A percentile compares a stretch with the other conserved stretches of the same genome.
These are phyloP conservation scores for Cyberlindnera misumaiensis DNA, from an alignment of 805 yeast species.

Conservation along the genomic window DNA sequence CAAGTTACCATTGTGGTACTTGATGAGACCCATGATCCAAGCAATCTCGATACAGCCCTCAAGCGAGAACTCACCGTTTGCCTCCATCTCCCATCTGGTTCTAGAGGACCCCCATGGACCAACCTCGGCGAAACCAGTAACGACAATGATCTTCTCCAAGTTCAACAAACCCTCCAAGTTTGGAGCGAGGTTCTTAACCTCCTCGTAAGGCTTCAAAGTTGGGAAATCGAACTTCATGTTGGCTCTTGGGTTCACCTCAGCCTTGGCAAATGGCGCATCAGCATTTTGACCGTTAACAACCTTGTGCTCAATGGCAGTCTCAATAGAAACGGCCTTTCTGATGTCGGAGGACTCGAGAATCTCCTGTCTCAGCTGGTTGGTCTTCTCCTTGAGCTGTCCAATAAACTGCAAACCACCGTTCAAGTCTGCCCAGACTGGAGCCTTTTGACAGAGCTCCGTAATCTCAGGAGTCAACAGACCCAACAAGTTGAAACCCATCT, in stretches of 20 bases:
- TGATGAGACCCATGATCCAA: slow-evolving; percentile 98
- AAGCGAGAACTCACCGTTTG: slow-evolving; percentile 85
- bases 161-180: slow-evolving; percentile 87
- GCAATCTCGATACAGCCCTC: slow-evolving; percentile 99
- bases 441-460: slow-evolving; percentile 79
- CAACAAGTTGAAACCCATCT: slow-evolving; percentile 97
- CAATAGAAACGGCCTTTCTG: slow-evolving; percentile 92
- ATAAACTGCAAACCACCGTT: slow-evolving; percentile 97
- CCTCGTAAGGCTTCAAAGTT: slow-evolving; percentile 65
- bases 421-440: slow-evolving; percentile 96
- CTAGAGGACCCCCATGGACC: slow-evolving; percentile 99
- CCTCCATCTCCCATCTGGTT: slow-evolving; percentile 99
- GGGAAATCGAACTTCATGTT: slow-evolving; percentile 95
- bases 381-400: slow-evolving; percentile 84
- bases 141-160: slow-evolving; percentile 85
- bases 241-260: slow-evolving; percentile 84
- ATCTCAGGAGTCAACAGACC: slow-evolving; percentile 89
- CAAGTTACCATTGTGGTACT: slow-evolving; percentile 86
- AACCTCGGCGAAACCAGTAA: slow-evolving; percentile 97
- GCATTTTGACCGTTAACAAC: slow-evolving; percentile 84
- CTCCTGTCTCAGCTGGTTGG: slow-evolving; percentile 71
- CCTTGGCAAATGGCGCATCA: slow-evolving; percentile 76
- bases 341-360: slow-evolving; percentile 77
- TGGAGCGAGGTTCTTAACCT: slow-evolving; percentile 60
- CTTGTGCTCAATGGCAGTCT: slow-evolving; percentile 77